These are phyloP conservation scores for Halophytophthora batemanensis DNA, from an alignment of 352 stramenopile genomes.

Conservation along the genomic window DNA sequence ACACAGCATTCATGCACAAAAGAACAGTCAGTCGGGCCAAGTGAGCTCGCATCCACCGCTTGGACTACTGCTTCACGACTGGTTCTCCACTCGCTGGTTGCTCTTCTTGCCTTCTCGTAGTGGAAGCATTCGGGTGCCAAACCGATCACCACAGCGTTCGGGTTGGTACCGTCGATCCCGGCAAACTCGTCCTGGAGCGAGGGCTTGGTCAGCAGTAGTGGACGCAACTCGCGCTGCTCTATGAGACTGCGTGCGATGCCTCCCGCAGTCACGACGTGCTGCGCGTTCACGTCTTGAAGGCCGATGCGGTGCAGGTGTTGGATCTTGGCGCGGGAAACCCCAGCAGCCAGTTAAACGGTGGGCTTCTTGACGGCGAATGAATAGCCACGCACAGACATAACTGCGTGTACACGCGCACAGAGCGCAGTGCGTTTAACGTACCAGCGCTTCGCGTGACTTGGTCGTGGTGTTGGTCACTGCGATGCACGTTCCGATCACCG, in stretches of 20 bases:
- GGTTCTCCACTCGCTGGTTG: too few relatives aligned
- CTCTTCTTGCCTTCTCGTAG: constrained; percentile 37
- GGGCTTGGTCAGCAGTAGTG: constrained; percentile 43
- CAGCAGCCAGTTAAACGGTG: neutral
- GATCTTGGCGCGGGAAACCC: constrained; percentile 18
- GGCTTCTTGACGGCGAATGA: too few relatives aligned
- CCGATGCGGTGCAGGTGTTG: constrained; percentile 45
- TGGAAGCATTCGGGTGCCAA: constrained; percentile 51
- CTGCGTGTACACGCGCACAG: too few relatives aligned
- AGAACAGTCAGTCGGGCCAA: neutral
- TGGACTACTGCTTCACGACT: too few relatives aligned
- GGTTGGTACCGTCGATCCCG: constrained; percentile 30
- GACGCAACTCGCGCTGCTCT: constrained; percentile 30
- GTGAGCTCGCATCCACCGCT: too few relatives aligned
- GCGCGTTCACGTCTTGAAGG: constrained; percentile 29
- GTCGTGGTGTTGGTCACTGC: constrained; percentile 73
- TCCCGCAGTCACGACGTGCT: constrained; percentile 45
- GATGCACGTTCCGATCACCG: neutral
- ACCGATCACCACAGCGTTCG: constrained; percentile 60
- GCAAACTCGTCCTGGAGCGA: constrained; percentile 47
- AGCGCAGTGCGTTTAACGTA: constrained; percentile 7
- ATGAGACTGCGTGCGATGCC: constrained; percentile 39
- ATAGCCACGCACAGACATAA: too few relatives aligned
- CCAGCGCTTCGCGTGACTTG: constrained; percentile 44
- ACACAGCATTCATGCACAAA: neutral